phyloP scores from a whole-genome alignment of 176 grass and related monocot genomes.

The Zoysia japonica region DNA sequence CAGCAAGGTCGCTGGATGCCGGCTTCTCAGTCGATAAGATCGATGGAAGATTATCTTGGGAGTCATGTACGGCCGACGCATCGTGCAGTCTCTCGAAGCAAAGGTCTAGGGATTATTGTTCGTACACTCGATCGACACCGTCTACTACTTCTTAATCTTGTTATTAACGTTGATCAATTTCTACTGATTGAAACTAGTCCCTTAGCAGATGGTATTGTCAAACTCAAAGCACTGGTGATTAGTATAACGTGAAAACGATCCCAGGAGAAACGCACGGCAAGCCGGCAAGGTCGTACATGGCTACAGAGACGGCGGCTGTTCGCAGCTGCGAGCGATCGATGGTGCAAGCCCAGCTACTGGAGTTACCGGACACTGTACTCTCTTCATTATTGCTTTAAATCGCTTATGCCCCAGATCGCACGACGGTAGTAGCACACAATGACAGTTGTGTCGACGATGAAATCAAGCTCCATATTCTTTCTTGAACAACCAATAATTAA shows the following conservation, averaged over 20 bases:
- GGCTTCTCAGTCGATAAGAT: slow-evolving; percentile 8
- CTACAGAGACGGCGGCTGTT: neutral
- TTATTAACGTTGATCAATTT: neutral
- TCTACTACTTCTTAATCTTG: neutral
- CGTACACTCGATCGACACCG: neutral
- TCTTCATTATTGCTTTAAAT: neutral
- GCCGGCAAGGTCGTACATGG: neutral
- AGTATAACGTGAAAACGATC: neutral
- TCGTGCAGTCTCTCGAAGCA: neutral
- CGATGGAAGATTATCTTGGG: slow-evolving; percentile 57
- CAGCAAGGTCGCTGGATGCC: slow-evolving; percentile 40
- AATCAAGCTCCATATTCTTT: neutral
- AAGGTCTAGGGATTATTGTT: neutral
- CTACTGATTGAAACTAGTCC: neutral
- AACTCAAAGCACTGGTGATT: neutral
- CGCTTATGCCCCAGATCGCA: neutral
- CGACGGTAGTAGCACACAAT: neutral
- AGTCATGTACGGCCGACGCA: neutral
- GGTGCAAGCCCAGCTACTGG: slow-evolving; percentile 1
- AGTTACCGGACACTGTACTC: neutral
- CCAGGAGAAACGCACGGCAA: neutral
- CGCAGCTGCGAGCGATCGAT: neutral
- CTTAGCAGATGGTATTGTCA: too few relatives aligned
- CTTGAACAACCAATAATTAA: neutral
- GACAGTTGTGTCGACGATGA: neutral